Evolutionary conservation across 345 rosid genomes (phyloP).

Genomic region (Camelina neglecta): DNA sequence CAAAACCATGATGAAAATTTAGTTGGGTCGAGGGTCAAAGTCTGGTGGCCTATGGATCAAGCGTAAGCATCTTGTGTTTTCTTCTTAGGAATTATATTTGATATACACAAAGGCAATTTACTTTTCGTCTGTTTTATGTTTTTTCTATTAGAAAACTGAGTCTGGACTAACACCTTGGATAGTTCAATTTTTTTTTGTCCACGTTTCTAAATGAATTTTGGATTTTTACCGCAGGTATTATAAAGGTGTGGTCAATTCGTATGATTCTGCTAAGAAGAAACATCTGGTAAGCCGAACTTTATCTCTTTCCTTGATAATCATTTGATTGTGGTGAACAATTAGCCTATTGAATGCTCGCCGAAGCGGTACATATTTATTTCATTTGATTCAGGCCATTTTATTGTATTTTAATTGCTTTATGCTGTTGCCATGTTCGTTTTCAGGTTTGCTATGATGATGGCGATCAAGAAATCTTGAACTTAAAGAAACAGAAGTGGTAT

Average conservation of each 20-base stretch:
- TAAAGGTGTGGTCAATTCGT: slow-evolving; percentile 66
- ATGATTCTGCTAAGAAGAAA: slow-evolving; percentile 63
- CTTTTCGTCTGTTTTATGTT: slow-evolving; percentile 11
- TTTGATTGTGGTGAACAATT: slow-evolving; percentile 22
- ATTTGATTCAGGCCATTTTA: slow-evolving; percentile 12
- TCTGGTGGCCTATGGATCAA: slow-evolving; percentile 95
- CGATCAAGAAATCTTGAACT: slow-evolving; percentile 66
- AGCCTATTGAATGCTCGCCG: slow-evolving; percentile 11
- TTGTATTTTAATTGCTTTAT: slow-evolving; percentile 12
- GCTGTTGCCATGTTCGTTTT: slow-evolving; percentile 23
- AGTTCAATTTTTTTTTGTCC: slow-evolving; percentile 5
- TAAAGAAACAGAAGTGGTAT: slow-evolving; percentile 70
- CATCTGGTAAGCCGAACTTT: slow-evolving; percentile 63
- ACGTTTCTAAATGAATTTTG: slow-evolving; percentile 12
- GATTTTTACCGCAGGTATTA: slow-evolving; percentile 64
- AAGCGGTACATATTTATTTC: background rate
- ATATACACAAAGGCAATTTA: background rate
- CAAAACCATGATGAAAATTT: slow-evolving; percentile 53
- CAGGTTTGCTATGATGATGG: slow-evolving; percentile 86
- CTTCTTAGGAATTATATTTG: slow-evolving; percentile 10
- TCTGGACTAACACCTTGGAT: slow-evolving; percentile 21
- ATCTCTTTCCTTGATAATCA: slow-evolving; percentile 5
- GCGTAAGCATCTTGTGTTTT: slow-evolving; percentile 48
- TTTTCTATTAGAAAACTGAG: slow-evolving; percentile 15
- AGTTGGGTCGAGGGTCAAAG: slow-evolving; percentile 77